phyloP scores from a whole-genome alignment of 257 asterid species.

The Solanum tarijense region DNA sequence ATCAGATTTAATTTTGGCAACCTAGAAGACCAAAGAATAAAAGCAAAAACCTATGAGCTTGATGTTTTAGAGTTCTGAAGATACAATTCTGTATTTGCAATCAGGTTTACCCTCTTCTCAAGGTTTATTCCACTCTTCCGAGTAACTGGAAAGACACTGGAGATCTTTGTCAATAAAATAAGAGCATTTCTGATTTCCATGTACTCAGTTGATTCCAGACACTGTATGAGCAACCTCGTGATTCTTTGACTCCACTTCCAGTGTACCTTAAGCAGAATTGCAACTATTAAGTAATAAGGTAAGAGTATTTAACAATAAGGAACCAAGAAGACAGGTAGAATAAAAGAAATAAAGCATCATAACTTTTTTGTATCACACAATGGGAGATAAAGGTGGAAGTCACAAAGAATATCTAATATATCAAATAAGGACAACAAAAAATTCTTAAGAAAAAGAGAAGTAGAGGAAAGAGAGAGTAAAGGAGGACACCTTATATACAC shows the following conservation, averaged over 20 bases:
- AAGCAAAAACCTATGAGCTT: background rate
- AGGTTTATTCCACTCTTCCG: conserved; percentile 97
- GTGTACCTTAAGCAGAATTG: conserved; percentile 53
- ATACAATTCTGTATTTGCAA: background rate
- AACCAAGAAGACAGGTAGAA: background rate
- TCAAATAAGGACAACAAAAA: background rate
- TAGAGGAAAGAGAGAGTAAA: background rate
- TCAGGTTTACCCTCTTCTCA: conserved; percentile 75
- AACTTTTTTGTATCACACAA: background rate
- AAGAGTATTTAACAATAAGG: background rate
- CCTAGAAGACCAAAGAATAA: conserved; percentile 34
- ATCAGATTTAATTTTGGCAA: conserved; percentile 92
- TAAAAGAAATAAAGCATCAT: background rate
- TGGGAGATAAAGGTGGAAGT: background rate
- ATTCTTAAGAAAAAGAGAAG: background rate
- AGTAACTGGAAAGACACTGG: conserved; percentile 91
- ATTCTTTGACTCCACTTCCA: conserved; percentile 99
- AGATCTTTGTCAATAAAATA: conserved; percentile 76
- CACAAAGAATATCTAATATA: background rate
- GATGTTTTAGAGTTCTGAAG: background rate
- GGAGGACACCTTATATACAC: background rate
- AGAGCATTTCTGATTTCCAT: conserved; percentile 98
- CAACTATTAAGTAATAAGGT: background rate
- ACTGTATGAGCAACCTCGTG: conserved; percentile 86
- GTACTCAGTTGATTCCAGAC: conserved; percentile 90